Evolutionary conservation across 495 filamentous ascomycete genomes (phyloP).

Genomic region (Tuber microsphaerosporum): DNA sequence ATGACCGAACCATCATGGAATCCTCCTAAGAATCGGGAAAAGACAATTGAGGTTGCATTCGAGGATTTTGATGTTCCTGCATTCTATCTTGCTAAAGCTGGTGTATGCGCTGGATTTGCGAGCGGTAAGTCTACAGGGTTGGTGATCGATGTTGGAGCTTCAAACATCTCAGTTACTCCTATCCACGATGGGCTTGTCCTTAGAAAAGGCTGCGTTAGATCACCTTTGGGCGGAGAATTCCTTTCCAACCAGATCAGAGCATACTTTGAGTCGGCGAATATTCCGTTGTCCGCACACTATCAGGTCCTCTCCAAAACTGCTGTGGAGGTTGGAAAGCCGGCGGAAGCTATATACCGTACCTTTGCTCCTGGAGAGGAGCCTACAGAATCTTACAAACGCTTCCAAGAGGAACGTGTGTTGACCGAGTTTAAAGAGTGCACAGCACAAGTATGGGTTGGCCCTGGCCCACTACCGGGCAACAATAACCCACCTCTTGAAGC

Average conservation of each 20-base stretch:
- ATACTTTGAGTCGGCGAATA: constrained; percentile 61
- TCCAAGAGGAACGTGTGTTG: constrained; percentile 87
- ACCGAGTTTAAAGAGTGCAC: constrained; percentile 97
- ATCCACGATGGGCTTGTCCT: constrained; percentile 92
- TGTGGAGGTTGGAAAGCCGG: constrained; percentile 78
- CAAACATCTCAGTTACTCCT: constrained; percentile 81
- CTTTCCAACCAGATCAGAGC: constrained; percentile 77
- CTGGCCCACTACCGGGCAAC: constrained; percentile 56
- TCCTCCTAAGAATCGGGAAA: constrained; percentile 74
- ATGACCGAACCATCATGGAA: constrained; percentile 97
- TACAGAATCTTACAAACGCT: constrained; percentile 62
- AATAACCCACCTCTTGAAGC: constrained; percentile 49
- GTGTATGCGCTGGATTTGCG: constrained; percentile 56
- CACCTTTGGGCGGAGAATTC: constrained; percentile 79
- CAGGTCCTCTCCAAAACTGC: constrained; percentile 75
- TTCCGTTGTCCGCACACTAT: constrained; percentile 79
- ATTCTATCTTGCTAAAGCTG: constrained; percentile 74
- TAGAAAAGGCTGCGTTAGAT: constrained; percentile 75
- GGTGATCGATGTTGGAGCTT: constrained; percentile 85
- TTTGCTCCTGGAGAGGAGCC: constrained; percentile 59
- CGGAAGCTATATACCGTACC: constrained; percentile 61
- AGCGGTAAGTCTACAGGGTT: constrained; percentile 86
- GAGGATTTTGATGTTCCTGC: constrained; percentile 91
- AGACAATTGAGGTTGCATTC: constrained; percentile 87
- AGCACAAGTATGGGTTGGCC: constrained; percentile 86